Evolutionary conservation across 306 rosid species (phyloP).

Genomic region (Quercus alba): DNA sequence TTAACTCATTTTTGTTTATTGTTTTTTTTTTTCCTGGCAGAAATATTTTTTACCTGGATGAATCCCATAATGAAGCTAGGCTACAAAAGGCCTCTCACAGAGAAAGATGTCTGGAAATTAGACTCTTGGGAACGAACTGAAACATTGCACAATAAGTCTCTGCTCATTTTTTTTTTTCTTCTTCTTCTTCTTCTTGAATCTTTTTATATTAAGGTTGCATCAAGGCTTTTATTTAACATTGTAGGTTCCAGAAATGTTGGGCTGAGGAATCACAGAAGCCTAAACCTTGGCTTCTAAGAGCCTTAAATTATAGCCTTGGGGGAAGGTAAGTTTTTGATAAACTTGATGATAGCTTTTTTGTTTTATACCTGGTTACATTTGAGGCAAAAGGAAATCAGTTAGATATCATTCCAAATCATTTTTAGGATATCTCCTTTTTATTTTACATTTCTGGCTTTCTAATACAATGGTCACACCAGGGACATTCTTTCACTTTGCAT

Average conservation of each 20-base stretch:
- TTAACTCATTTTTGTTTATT: slow-evolving; percentile 21
- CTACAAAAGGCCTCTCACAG: slow-evolving; percentile 76
- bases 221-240: slow-evolving; percentile 20
- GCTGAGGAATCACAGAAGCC: slow-evolving; percentile 66
- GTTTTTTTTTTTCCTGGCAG: slow-evolving; percentile 41
- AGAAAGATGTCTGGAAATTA: slow-evolving; percentile 90
- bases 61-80: slow-evolving; percentile 77
- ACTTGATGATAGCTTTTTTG: slow-evolving; percentile 6
- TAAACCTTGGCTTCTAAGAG: slow-evolving; percentile 92
- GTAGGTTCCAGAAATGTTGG: slow-evolving; percentile 87
- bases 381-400: not conserved
- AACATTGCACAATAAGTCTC: slow-evolving; percentile 60
- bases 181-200: not conserved
- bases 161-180: slow-evolving; percentile 17
- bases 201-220: slow-evolving; percentile 9
- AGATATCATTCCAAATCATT: not conserved
- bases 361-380: not conserved
- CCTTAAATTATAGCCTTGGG: slow-evolving; percentile 79
- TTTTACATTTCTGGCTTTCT: not conserved
- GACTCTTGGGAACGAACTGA: slow-evolving; percentile 90
- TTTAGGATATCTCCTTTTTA: not conserved
- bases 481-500: not conserved
- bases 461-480: not conserved
- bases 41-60: slow-evolving; percentile 70
- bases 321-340: slow-evolving; percentile 57